These are phyloP conservation scores for Saccharomycodes ludwigii DNA, from an alignment of 805 yeast species.

Conservation along the genomic window DNA sequence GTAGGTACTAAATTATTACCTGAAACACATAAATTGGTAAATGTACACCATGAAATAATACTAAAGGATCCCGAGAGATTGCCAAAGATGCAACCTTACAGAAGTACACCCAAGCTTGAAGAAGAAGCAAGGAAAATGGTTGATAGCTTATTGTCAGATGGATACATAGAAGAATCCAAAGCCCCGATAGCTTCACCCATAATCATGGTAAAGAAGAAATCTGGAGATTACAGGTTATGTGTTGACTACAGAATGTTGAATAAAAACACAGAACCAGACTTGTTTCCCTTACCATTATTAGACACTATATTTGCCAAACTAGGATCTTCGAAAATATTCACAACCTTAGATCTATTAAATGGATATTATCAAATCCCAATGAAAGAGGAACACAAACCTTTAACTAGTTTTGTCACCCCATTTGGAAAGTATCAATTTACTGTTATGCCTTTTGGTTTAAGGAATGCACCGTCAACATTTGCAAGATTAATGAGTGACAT, in stretches of 20 bases:
- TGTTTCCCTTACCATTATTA: conserved; percentile 7
- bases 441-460: conserved; percentile 13
- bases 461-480: conserved; percentile 12
- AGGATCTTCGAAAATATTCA: conserved; percentile 4
- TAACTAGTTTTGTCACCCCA: conserved; percentile 9
- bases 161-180: conserved; percentile 5
- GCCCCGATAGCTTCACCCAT: conserved; percentile 10
- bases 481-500: conserved; percentile 12
- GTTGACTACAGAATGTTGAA: conserved; percentile 8
- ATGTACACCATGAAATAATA: no score
- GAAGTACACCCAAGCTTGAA: conserved; percentile 9
- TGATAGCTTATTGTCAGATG: conserved; percentile 6
- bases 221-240: conserved; percentile 6
- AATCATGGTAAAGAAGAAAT: conserved; percentile 9
- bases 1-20: no score
- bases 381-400: conserved; percentile 3
- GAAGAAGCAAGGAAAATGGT: conserved; percentile 3
- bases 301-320: conserved; percentile 4
- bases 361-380: conserved; percentile 10
- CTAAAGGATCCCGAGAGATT: no score
- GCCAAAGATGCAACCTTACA: no score
- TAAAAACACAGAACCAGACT: conserved; percentile 6
- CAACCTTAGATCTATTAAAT: conserved; percentile 7
- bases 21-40: no score
- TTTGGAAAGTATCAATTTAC: conserved; percentile 9